Percentiles rank a stretch among this genome's conserved stretches.
Evolutionary conservation across 805 yeast genomes (phyloP).

Genomic region (Barnettozyma vustinii): DNA sequence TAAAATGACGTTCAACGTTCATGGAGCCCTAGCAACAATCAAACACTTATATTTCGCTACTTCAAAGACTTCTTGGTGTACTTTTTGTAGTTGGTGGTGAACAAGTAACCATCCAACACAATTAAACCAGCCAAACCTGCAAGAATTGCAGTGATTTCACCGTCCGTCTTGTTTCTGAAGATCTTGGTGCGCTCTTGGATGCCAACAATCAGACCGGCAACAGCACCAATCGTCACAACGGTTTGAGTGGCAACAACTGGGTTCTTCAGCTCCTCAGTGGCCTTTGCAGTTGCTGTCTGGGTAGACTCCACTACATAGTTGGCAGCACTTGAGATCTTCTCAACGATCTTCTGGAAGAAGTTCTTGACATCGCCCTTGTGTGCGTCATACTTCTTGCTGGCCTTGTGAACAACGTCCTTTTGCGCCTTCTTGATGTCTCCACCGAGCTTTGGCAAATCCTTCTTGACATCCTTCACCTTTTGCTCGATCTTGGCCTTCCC

Average conservation of each 20-base stretch:
- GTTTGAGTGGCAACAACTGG: constrained; percentile 57
- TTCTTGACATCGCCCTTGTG: constrained; percentile 24
- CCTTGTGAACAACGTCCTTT: constrained; percentile 29
- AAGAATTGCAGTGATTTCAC: constrained; percentile 43
- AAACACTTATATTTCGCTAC: background rate
- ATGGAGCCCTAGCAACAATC: background rate
- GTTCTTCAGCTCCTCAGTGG: constrained; percentile 45
- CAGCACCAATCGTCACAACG: constrained; percentile 41
- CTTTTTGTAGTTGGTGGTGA: constrained; percentile 49
- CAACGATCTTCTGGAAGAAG: constrained; percentile 18
- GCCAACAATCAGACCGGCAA: constrained; percentile 43
- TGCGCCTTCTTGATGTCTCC: constrained; percentile 29
- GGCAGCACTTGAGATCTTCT: constrained; percentile 19
- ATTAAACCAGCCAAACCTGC: constrained; percentile 50
- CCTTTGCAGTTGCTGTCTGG: constrained; percentile 17
- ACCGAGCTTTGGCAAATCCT: constrained; percentile 23
- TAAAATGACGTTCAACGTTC: background rate
- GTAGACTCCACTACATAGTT: constrained; percentile 19
- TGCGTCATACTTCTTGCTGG: constrained; percentile 28
- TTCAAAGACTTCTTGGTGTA: constrained; percentile 36
- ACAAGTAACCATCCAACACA: constrained; percentile 48
- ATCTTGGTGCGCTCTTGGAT: constrained; percentile 48
- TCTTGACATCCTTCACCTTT: constrained; percentile 23
- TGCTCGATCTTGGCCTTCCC: constrained; percentile 20
- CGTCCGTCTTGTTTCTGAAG: constrained; percentile 37